Base-by-base conservation (phyloP, 805 yeast genomes). In the Barnettozyma botsteinii region DNA sequence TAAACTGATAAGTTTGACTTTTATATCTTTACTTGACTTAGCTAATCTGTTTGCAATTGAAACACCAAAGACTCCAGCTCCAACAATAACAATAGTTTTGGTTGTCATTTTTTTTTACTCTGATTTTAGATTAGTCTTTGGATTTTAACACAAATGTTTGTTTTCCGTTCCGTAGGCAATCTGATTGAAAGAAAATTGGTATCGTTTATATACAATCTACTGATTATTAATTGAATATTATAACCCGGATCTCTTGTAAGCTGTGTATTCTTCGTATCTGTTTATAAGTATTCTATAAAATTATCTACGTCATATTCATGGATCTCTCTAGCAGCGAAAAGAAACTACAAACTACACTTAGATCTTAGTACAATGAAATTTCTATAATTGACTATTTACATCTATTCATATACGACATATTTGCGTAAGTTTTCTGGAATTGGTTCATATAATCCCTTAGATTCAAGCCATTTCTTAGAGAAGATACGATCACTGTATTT, bases 401-500 rank as follows among this genome's bases (percentile, higher is more conserved):
- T 28, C 39, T 45, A 57, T 34, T 57, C 59, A 27, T 55, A 54
- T 21, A 67, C 73, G 37, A 77, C 81, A 60, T 87, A 89, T 61
- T 81, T 81, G 48, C 69, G 73, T 56, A 85, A 71, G 45, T 81
- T 69, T 15, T 75, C 75, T 7, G 96, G 96, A 43, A 88, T 70
- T 13, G 73, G 73, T 15, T 73, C 71, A 52, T 69, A 78, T 42
- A 88, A 69, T 21, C 71, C 73, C 67, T 87, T 88, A 25, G 73
- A 63, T 51, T 82, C 69, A 37, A 88, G 69, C 95, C 96, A 88
- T 40, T 67, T 67, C 58, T 73, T 73, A 50, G 88, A 79, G 64
- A 89, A 89, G 30, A 88, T 66, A 39, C 94, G 68, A 48, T 83
- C 89, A 14, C 88, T 79, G 54, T 89, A 89, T 53, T 89, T 84